phyloP scores from a whole-genome alignment of 805 yeast species.

The Zygosaccharomyces bisporus region DNA sequence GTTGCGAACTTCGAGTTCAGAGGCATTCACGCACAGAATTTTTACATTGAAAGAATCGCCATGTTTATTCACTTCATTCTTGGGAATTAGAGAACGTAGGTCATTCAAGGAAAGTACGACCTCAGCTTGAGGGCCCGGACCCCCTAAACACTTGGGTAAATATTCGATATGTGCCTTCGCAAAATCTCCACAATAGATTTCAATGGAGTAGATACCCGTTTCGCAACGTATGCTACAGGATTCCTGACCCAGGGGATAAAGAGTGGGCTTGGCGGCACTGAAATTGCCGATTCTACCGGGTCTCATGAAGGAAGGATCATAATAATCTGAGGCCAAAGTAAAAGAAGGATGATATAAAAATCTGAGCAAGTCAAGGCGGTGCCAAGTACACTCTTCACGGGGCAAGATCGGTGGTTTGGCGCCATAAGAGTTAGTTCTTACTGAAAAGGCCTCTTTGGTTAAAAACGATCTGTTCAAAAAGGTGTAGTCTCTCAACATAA shows the following conservation, averaged over 20 bases:
- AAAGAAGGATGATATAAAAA: slow-evolving; percentile 81
- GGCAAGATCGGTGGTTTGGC: slow-evolving; percentile 47
- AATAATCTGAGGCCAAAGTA: slow-evolving; percentile 59
- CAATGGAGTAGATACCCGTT: slow-evolving; percentile 73
- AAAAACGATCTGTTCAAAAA: slow-evolving; percentile 77
- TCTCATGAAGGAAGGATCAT: slow-evolving; percentile 41
- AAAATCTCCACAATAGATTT: slow-evolving; percentile 55
- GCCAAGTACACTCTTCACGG: slow-evolving; percentile 80
- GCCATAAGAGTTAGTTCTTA: slow-evolving; percentile 49
- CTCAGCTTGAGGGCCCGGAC: slow-evolving; percentile 56
- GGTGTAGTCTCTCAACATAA: slow-evolving; percentile 84
- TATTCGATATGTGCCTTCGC: slow-evolving; percentile 56
- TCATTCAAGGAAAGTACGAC: slow-evolving; percentile 48
- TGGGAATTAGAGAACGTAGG: slow-evolving; percentile 37
- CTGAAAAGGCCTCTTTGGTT: slow-evolving; percentile 59
- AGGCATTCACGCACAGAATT: slow-evolving; percentile 57
- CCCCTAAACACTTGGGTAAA: slow-evolving; percentile 52
- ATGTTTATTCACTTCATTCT: slow-evolving; percentile 30
- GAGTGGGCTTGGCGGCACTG: slow-evolving; percentile 37
- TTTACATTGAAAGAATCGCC: slow-evolving; percentile 41
- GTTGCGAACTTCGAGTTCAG: slow-evolving; percentile 50
- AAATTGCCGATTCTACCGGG: slow-evolving; percentile 36
- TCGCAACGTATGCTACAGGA: slow-evolving; percentile 46
- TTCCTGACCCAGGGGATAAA: slow-evolving; percentile 46
- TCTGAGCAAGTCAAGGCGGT: slow-evolving; percentile 71